Base-by-base conservation (phyloP, 2,329 filamentous ascomycete species). In the Fusarium gaditjirri region DNA sequence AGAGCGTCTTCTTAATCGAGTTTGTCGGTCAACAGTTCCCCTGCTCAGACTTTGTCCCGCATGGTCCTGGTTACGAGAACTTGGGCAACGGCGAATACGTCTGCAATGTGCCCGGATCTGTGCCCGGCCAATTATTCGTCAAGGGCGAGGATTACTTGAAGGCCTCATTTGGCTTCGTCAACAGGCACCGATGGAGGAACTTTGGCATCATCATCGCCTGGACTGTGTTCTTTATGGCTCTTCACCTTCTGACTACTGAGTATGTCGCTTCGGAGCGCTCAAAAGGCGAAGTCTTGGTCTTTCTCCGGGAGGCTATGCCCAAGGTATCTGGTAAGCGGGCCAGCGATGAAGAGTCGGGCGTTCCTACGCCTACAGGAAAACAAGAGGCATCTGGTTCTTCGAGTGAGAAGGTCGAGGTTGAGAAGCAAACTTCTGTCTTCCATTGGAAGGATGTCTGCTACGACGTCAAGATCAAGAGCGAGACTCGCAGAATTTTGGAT, bases 391-490 rank as follows among this genome's bases (percentile, higher is more conserved):
- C 59, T 11, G 36, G 47, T 2, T 47, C n/a, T 5, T 41, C 44
- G 3, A 55, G 53, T 5, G 52, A 61, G 5, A 44, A 56, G 6
- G 44, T 54, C 1, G 53, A 61, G 14, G 63, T 71, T 6, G 66
- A 66, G 9, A 61, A 53, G 21, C 73, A 76, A 49, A 68, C 71
- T 1, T 75, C 75, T 2, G 59, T 93, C 53, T 93, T 93, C 81
- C 89, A 91, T 71, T 93, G 91, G 91, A 85, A 88, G 63, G 85
- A 91, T 72, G 88, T 93, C 7, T 91, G 89, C 80, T 94, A 93
- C 75, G 91, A 93, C 65, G 91, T 94, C 76, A 88, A 89, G 74
- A 91, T 93, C 78, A 78, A 79, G 58, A 92, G 92, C 76, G 87
- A 92, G 68, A 79, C 83, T 3, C 86, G 91, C 23, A 86, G 89